Conservation (phyloP, 208 protist species). For the Lotmaria passim region DNA sequence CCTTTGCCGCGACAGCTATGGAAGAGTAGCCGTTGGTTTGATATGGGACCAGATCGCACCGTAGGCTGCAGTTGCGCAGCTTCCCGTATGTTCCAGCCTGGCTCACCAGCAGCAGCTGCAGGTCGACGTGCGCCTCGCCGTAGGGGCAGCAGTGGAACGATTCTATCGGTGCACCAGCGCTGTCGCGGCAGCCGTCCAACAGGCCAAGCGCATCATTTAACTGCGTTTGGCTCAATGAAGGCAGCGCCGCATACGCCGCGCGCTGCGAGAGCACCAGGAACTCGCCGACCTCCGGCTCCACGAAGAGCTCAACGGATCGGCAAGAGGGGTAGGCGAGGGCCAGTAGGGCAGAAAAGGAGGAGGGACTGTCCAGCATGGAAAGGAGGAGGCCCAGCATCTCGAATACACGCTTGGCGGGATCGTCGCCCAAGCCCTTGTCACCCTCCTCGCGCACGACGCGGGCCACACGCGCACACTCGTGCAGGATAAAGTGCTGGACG, state of each 20-base stretch:
- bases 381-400: constrained; percentile 32
- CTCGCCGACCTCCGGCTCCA: constrained; percentile 6
- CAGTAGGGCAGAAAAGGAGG: constrained; percentile 24
- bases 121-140: constrained; percentile 23
- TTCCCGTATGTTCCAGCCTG: neutral
- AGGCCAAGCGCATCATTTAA: constrained; percentile 16
- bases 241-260: constrained; percentile 9
- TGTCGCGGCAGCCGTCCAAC: constrained; percentile 11
- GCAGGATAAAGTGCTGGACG: constrained; percentile 40
- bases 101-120: constrained; percentile 15
- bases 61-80: neutral
- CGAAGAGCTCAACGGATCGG: constrained; percentile 24
- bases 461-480: constrained; percentile 40
- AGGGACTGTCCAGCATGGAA: constrained; percentile 10
- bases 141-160: constrained; percentile 25
- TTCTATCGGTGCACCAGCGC: constrained; percentile 5
- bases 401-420: constrained; percentile 13
- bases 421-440: constrained; percentile 18
- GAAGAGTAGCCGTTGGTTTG: neutral
- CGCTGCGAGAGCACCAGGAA: constrained; percentile 35
- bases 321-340: constrained; percentile 44
- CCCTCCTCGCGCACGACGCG: constrained; percentile 28
- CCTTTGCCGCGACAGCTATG: constrained; percentile 15
- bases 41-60: constrained; percentile 15
- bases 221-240: neutral